Evolutionary conservation across 257 asterid species (phyloP).

Genomic region (Echites panduratus): DNA sequence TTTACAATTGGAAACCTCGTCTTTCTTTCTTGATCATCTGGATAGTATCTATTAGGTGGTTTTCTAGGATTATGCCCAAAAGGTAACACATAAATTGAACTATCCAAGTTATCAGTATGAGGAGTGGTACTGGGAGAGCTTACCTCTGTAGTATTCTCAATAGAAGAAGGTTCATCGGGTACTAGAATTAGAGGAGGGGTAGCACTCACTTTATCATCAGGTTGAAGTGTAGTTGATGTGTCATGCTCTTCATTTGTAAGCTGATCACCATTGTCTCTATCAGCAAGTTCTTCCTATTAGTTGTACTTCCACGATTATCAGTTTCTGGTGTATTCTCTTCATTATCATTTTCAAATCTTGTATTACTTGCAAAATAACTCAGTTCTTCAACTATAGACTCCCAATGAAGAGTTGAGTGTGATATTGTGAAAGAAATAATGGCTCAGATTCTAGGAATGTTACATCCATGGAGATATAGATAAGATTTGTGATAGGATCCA

Average conservation of each 20-base stretch:
- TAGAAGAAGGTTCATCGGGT: not conserved
- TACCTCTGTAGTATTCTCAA: conserved; percentile 3
- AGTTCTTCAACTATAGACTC: conserved; percentile 1
- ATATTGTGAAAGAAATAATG: not conserved
- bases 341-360: no score
- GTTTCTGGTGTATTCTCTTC: not conserved
- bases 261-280: no score
- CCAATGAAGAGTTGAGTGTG: not conserved
- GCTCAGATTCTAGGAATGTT: not conserved
- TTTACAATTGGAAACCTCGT: not conserved
- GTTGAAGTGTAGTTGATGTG: no score
- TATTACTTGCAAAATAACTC: not conserved
- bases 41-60: not conserved
- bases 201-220: no score
- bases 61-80: not conserved
- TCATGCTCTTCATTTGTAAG: no score
- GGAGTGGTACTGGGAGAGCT: not conserved
- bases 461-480: not conserved
- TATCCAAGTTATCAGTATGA: not conserved
- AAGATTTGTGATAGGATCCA: not conserved
- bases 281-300: no score
- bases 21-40: not conserved
- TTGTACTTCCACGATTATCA: no score
- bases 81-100: not conserved
- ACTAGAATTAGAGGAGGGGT: no score